phyloP scores from a whole-genome alignment of 2,329 filamentous ascomycete species.

The Pseudocercospora fuligena region DNA sequence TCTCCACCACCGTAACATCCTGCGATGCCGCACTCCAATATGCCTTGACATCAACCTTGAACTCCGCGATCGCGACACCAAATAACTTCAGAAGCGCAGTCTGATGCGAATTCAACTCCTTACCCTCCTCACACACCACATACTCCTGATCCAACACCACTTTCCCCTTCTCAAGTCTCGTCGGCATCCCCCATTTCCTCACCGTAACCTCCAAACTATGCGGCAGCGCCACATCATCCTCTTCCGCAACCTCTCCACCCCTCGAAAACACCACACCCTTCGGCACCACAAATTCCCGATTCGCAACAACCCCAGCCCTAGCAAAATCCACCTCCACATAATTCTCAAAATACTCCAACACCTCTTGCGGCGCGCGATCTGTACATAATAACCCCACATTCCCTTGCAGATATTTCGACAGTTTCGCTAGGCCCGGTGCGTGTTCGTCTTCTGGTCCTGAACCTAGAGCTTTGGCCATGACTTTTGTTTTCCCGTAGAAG shows the following conservation, averaged over 20 bases:
- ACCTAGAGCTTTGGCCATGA: slow-evolving; percentile 95
- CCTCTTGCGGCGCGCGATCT: slow-evolving; percentile 69
- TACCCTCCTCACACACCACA: slow-evolving; percentile 81
- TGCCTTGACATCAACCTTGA: slow-evolving; percentile 78
- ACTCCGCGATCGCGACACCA: slow-evolving; percentile 87
- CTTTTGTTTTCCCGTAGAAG: slow-evolving; percentile 99
- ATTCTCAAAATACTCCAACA: slow-evolving; percentile 73
- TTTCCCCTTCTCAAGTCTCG: slow-evolving; percentile 83
- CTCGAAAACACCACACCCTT: slow-evolving; percentile 78
- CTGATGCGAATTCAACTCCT: slow-evolving; percentile 86
- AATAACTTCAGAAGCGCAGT: slow-evolving; percentile 94
- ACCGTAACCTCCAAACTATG: slow-evolving; percentile 91
- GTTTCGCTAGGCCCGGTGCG: slow-evolving; percentile 74
- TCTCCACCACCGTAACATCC: slow-evolving; percentile 42
- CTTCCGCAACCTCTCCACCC: slow-evolving; percentile 76
- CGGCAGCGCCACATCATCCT: slow-evolving; percentile 84
- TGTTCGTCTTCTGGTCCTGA: slow-evolving; percentile 72
- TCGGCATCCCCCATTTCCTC: slow-evolving; percentile 86
- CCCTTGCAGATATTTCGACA: slow-evolving; percentile 73
- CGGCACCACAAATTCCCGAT: slow-evolving; percentile 78
- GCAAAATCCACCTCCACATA: slow-evolving; percentile 86
- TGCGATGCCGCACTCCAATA: slow-evolving; percentile 44
- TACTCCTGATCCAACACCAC: slow-evolving; percentile 77
- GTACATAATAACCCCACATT: slow-evolving; percentile 91
- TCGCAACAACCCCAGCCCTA: slow-evolving; percentile 77